Conservation (phyloP, 2,329 filamentous ascomycete genomes). For the Gliomastix tumulicola region DNA sequence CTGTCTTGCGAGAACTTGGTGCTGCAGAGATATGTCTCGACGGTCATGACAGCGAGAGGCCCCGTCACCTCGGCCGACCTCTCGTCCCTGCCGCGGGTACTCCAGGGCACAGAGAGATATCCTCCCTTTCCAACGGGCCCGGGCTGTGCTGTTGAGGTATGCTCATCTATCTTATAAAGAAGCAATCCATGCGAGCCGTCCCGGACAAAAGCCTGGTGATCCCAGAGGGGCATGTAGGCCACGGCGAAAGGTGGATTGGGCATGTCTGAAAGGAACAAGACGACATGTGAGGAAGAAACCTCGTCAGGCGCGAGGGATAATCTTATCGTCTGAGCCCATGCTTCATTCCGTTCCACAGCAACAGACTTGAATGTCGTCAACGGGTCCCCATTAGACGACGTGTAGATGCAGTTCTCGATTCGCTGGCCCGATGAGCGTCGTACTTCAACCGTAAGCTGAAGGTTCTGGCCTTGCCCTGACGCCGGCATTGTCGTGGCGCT, state of each 20-base stretch:
- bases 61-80: slow-evolving; percentile 70
- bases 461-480: slow-evolving; percentile 59
- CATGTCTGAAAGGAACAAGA: slow-evolving; percentile 82
- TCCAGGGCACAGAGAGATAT: slow-evolving; percentile 81
- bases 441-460: slow-evolving; percentile 87
- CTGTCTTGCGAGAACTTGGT: slow-evolving; percentile 93
- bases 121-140: slow-evolving; percentile 68
- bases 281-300: slow-evolving; percentile 75
- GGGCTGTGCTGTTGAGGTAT: slow-evolving; percentile 62
- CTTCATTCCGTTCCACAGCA: slow-evolving; percentile 68
- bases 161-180: slow-evolving; percentile 87
- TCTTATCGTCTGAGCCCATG: slow-evolving; percentile 84
- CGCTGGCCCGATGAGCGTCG: slow-evolving; percentile 71
- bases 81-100: slow-evolving; percentile 57
- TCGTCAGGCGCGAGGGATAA: slow-evolving; percentile 73
- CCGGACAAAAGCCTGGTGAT: slow-evolving; percentile 78
- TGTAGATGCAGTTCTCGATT: slow-evolving; percentile 81
- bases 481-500: slow-evolving; percentile 65
- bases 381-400: slow-evolving; percentile 72
- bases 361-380: slow-evolving; percentile 85
- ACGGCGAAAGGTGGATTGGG: slow-evolving; percentile 86
- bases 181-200: slow-evolving; percentile 78
- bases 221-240: slow-evolving; percentile 91
- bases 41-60: slow-evolving; percentile 68
- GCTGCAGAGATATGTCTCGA: slow-evolving; percentile 87